phyloP scores from a whole-genome alignment of 306 rosid genomes.

The Vigna hirtella region DNA sequence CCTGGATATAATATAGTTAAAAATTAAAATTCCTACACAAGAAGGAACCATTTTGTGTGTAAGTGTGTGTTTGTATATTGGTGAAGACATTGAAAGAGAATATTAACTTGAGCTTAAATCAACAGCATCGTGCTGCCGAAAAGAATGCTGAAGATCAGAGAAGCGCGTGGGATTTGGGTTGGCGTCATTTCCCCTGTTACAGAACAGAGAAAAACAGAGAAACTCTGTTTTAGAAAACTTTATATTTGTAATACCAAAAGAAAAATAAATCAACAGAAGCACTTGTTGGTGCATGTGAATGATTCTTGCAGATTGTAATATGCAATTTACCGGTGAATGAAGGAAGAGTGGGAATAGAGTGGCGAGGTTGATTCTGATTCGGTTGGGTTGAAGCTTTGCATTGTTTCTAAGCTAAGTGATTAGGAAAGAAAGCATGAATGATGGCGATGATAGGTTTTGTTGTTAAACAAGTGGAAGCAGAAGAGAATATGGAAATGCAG shows the following conservation, averaged over 20 bases:
- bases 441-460: background rate
- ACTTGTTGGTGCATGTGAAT: background rate
- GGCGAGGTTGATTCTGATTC: slow-evolving; percentile 59
- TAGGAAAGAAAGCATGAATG: slow-evolving; percentile 26
- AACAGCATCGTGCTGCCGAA: slow-evolving; percentile 71
- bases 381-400: slow-evolving; percentile 74
- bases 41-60: background rate
- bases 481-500: slow-evolving; percentile 4
- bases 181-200: slow-evolving; percentile 75
- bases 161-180: slow-evolving; percentile 60
- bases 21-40: slow-evolving; percentile 5
- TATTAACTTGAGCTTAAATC: slow-evolving; percentile 80
- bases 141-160: slow-evolving; percentile 72
- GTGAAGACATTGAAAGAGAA: slow-evolving; percentile 18
- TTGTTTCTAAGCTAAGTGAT: slow-evolving; percentile 26
- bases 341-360: slow-evolving; percentile 59
- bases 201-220: slow-evolving; percentile 46
- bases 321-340: slow-evolving; percentile 57
- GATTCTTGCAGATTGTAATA: background rate
- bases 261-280: background rate
- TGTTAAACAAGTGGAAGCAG: slow-evolving; percentile 35
- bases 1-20: slow-evolving; percentile 49
- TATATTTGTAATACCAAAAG: background rate
- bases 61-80: background rate
- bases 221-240: slow-evolving; percentile 31